Evolutionary conservation across 1,284 basidiomycete species (phyloP), one percentile per base, ranked within the genome.

Genomic region (Tylopilus sp.): DNA sequence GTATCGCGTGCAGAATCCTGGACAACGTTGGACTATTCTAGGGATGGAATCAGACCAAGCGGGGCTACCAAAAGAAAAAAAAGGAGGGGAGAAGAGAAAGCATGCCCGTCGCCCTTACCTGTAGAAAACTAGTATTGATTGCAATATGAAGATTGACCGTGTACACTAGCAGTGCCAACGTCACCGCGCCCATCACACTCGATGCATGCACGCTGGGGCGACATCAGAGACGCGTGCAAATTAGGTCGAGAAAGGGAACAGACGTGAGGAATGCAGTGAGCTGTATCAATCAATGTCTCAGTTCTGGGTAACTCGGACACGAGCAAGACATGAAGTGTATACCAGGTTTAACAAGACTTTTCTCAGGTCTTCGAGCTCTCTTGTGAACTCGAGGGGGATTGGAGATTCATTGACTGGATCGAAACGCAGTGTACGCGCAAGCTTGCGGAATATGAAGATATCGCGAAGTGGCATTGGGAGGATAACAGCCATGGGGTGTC

Each of bases 91-190:
- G 54, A 33, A 8, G 41, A 22, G 24, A 16, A 10, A n/a, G 2
- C 22, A 12, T 4, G 51, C 29, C 32, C 32, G 61, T 26, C 13
- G 10, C 8, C 2, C 66, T 67, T 61, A 74, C 78, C 18, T 49
- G 69, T 32, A 78, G 63, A 44, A 73, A 67, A 15, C 60, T 62
- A 22, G 51, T 49, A 29, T 69, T 68, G 57, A 68, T 54, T 19
- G 56, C 62, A 49, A 74, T 57, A 36, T 79, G 73, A 60, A 77
- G 71, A 33, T 68, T 79, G 53, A 80, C 69, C 2, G 76, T 77
- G 44, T 80, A 78, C 10, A 77, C 58, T 32, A 77, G 51, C n/a
- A 80, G 73, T 12, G 67, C 70, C 38, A 77, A 64, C 18, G 76
- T 77, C 41, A 63, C 56, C n/a, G 69, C 64, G 51, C 51, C 66